Conservation (phyloP, 306 rosid species). For the Citrullus mucosospermus region DNA sequence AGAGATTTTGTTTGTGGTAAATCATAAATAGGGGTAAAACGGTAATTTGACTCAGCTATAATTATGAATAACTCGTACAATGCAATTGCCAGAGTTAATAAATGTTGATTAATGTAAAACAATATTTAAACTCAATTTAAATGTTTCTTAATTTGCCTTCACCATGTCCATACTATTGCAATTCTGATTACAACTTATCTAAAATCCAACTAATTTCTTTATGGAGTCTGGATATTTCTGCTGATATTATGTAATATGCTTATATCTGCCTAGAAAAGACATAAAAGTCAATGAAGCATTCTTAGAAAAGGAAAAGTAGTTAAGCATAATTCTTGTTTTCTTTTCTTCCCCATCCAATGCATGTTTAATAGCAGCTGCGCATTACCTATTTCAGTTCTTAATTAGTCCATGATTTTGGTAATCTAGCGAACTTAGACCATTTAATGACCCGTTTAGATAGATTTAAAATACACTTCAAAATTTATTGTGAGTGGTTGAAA, state of each 20-base stretch:
- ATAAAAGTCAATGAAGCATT: background rate
- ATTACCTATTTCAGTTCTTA: background rate
- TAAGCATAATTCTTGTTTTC: background rate
- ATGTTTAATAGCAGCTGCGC: background rate
- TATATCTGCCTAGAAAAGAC: background rate
- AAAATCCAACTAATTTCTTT: background rate
- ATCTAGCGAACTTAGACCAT: background rate
- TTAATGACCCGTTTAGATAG: no score
- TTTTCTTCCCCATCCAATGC: background rate
- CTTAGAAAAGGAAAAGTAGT: background rate
- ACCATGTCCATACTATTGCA: background rate
- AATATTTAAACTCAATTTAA: no score
- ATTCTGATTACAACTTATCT: no score
- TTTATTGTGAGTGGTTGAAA: no score
- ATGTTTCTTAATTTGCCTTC: no score
- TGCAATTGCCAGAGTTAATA: no score
- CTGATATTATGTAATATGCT: background rate
- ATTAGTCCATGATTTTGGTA: background rate
- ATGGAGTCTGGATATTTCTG: background rate
- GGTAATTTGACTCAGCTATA: no score
- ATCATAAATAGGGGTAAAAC: no score
- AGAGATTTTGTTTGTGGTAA: no score
- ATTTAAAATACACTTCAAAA: no score
- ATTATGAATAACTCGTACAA: no score
- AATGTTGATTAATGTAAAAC: no score